A percentile compares a stretch with the other conserved stretches of the same genome.
Conservation (phyloP, 2,329 filamentous ascomycete species). For the Orbilia ellipsospora region DNA sequence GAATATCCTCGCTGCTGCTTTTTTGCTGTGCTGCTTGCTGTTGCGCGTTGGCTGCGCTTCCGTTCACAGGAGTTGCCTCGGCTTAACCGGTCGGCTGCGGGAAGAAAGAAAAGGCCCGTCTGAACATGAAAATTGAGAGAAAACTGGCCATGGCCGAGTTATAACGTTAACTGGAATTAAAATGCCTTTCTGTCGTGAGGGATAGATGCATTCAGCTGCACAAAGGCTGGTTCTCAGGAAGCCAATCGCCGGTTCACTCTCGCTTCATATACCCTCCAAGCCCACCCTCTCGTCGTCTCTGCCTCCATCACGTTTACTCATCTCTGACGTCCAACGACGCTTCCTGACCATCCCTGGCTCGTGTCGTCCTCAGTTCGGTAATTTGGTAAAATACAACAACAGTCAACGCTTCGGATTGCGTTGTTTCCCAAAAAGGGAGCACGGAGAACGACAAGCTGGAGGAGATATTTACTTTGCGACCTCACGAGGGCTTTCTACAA, state of each 20-base stretch:
- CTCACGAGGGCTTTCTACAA: not conserved
- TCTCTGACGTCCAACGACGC: not conserved
- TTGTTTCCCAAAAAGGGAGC: conserved; percentile 9
- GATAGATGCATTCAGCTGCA: conserved; percentile 19
- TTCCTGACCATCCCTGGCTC: conserved; percentile 8
- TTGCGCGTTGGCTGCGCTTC: conserved; percentile 15
- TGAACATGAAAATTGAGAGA: not conserved
- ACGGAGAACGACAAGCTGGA: not conserved
- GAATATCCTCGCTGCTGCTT: not conserved
- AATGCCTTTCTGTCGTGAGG: conserved; percentile 6
- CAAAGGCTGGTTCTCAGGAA: conserved; percentile 6
- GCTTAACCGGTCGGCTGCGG: conserved; percentile 38
- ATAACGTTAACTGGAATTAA: not conserved
- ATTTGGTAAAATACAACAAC: conserved; percentile 36
- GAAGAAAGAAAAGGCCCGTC: not conserved
- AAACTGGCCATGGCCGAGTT: not conserved
- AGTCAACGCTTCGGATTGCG: conserved; percentile 16
- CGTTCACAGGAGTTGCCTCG: conserved; percentile 38
- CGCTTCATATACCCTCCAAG: not conserved
- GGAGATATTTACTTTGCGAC: conserved; percentile 5
- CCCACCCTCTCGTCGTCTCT: not conserved
- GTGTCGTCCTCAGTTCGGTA: not conserved
- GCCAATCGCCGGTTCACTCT: not conserved
- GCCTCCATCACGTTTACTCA: not conserved
- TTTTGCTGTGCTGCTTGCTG: not conserved